These are phyloP conservation scores for Emergomyces pasteurianus DNA, from an alignment of 2,329 filamentous ascomycete genomes.

Conservation along the genomic window DNA sequence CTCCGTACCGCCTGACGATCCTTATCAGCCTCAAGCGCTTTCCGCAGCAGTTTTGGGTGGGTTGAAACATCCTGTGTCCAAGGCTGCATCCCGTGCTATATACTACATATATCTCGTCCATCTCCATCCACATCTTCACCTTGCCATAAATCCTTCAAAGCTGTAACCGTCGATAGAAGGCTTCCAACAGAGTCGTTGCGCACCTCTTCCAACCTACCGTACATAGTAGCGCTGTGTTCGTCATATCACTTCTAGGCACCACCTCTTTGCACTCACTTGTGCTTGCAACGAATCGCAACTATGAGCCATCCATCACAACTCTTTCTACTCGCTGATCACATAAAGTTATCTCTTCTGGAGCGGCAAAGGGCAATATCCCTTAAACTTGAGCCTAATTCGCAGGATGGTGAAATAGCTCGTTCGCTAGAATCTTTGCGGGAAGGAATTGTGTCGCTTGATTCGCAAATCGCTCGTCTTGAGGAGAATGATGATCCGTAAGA, in stretches of 20 bases:
- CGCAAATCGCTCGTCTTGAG: slow-evolving; percentile 51
- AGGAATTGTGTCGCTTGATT: slow-evolving; percentile 59
- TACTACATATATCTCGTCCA: background rate
- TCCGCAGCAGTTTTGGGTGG: background rate
- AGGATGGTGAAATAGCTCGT: slow-evolving; percentile 79
- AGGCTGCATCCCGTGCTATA: background rate
- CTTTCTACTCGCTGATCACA: slow-evolving; percentile 86
- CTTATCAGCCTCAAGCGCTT: background rate
- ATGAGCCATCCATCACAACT: slow-evolving; percentile 57
- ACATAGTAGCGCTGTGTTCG: background rate
- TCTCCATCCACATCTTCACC: background rate
- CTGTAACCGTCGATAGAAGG: background rate
- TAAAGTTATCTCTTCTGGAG: slow-evolving; percentile 91
- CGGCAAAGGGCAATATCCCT: slow-evolving; percentile 74
- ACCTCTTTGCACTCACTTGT: background rate
- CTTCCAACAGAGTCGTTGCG: background rate
- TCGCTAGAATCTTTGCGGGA: slow-evolving; percentile 78
- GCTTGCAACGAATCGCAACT: slow-evolving; percentile 12
- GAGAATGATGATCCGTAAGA: slow-evolving; percentile 50
- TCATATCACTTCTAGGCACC: background rate
- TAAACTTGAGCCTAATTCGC: slow-evolving; percentile 63
- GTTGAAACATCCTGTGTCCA: too few species aligned
- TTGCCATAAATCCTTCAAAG: background rate
- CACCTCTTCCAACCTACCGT: background rate
- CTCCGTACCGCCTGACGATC: too few species aligned